Evolutionary conservation across 805 yeast species (phyloP).

Genomic region (Wickerhamiella occidentalis): DNA sequence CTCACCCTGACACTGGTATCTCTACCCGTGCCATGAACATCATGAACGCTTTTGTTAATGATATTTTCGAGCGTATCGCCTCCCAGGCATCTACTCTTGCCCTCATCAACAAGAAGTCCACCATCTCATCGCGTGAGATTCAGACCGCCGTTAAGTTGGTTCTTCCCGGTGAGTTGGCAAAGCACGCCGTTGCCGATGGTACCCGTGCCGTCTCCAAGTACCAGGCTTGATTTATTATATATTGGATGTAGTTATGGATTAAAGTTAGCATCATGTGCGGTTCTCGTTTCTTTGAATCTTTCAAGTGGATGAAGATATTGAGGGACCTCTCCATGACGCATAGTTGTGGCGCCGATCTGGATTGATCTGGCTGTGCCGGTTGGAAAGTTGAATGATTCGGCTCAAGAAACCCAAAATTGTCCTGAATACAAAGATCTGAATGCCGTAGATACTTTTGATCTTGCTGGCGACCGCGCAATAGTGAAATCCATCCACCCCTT

Average conservation of each 20-base stretch:
- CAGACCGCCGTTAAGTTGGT: slow-evolving; percentile 97
- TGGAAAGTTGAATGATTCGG: no score
- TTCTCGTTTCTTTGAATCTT: no score
- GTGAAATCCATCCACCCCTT: no score
- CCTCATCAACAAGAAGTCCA: slow-evolving; percentile 96
- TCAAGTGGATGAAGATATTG: no score
- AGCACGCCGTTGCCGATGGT: slow-evolving; percentile 98
- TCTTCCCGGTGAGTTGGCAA: slow-evolving; percentile 97
- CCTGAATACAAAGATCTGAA: no score
- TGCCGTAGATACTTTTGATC: no score
- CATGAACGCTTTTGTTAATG: slow-evolving; percentile 96
- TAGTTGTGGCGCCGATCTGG: no score
- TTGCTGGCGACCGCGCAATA: no score
- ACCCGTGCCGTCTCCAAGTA: slow-evolving; percentile 96
- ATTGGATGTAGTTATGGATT: not conserved
- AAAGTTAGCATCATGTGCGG: no score
- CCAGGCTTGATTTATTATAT: slow-evolving; percentile 43
- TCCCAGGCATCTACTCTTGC: slow-evolving; percentile 96
- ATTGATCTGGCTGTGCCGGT: no score
- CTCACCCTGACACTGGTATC: slow-evolving; percentile 99
- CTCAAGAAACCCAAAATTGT: no score
- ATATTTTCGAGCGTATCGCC: slow-evolving; percentile 96
- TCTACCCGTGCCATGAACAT: slow-evolving; percentile 98
- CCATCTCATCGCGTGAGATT: slow-evolving; percentile 95
- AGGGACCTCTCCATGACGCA: no score